These are phyloP conservation scores for Hsuehochloa calcarea DNA, from an alignment of 176 grass and related monocot species.

Conservation along the genomic window DNA sequence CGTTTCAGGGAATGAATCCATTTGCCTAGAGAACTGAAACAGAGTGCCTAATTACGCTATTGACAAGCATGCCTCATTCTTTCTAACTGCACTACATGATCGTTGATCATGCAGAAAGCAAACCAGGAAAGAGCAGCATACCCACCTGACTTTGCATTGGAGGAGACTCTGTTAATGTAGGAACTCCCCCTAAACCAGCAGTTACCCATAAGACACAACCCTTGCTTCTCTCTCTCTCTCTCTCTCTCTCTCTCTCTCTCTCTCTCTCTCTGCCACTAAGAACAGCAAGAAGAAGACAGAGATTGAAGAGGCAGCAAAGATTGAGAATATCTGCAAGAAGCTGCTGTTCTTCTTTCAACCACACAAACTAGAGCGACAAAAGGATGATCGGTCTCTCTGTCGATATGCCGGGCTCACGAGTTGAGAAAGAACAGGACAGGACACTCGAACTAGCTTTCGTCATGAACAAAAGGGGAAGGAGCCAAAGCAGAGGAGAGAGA, in stretches of 20 bases:
- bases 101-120: neutral
- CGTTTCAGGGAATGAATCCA: neutral
- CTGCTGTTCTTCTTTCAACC: neutral
- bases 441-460: neutral
- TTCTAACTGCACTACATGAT: neutral
- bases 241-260: neutral
- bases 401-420: neutral
- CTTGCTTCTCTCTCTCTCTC: neutral
- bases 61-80: neutral
- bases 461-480: neutral
- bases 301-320: neutral
- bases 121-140: conserved; percentile 6
- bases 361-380: neutral
- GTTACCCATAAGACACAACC: conserved; percentile 52
- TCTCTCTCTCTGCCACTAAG: neutral
- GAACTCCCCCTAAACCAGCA: conserved; percentile 43
- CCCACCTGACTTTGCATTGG: conserved; percentile 63
- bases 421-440: neutral
- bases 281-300: neutral
- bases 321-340: neutral
- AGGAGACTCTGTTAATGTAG: conserved; percentile 54
- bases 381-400: neutral
- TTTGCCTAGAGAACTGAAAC: neutral
- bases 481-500: neutral
- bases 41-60: neutral